Conservation (phyloP, 805 yeast genomes). For the Yarrowia alimentaria region DNA sequence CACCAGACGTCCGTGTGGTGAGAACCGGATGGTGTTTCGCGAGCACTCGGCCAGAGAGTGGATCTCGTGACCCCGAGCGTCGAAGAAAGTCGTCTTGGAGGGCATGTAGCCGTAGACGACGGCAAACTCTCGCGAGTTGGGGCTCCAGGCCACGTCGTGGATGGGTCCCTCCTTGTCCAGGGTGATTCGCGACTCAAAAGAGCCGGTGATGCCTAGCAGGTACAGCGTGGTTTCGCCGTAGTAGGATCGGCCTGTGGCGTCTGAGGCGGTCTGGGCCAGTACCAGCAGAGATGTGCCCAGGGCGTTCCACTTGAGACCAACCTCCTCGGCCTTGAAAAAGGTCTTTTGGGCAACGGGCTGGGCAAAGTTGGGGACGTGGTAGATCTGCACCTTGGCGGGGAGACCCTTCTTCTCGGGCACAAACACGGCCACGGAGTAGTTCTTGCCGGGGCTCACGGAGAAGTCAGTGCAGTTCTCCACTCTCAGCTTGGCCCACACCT, state of each 20-base stretch:
- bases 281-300: slow-evolving; percentile 93
- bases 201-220: slow-evolving; percentile 85
- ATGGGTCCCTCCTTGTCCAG: slow-evolving; percentile 94
- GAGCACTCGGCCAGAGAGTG: slow-evolving; percentile 82
- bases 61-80: slow-evolving; percentile 84
- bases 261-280: slow-evolving; percentile 93
- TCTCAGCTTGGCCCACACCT: slow-evolving; percentile 59
- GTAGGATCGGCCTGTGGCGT: slow-evolving; percentile 86
- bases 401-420: slow-evolving; percentile 82
- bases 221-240: slow-evolving; percentile 95
- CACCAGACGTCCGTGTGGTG: slow-evolving; percentile 90
- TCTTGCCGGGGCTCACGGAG: slow-evolving; percentile 79
- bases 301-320: slow-evolving; percentile 88
- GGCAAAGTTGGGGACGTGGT: slow-evolving; percentile 69
- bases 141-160: slow-evolving; percentile 97
- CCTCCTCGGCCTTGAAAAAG: slow-evolving; percentile 93
- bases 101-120: slow-evolving; percentile 98
- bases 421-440: slow-evolving; percentile 87
- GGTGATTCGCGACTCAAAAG: slow-evolving; percentile 83
- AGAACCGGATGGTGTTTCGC: slow-evolving; percentile 83
- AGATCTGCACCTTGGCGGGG: slow-evolving; percentile 86
- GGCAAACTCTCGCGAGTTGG: slow-evolving; percentile 93
- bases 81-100: slow-evolving; percentile 89
- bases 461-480: slow-evolving; percentile 58
- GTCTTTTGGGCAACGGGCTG: slow-evolving; percentile 82